phyloP scores from a whole-genome alignment of 2,329 filamentous ascomycete species.

The Lecanicillium sp. region DNA sequence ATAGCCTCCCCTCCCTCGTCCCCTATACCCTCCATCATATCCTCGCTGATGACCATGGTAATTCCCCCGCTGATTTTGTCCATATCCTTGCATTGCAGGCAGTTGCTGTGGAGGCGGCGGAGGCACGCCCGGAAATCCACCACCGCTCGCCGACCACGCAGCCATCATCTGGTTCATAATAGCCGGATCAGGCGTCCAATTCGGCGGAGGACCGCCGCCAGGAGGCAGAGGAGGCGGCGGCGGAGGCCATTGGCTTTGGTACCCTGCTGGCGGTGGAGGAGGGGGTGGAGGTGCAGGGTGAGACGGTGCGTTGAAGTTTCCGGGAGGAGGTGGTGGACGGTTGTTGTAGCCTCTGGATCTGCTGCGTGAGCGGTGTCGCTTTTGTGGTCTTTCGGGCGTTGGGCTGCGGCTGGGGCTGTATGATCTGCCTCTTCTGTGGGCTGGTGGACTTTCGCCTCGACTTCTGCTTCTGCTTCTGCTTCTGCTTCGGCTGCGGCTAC shows the following conservation, averaged over 20 bases:
- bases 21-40: slow-evolving; percentile 15
- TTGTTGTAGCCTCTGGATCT: slow-evolving; percentile 25
- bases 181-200: slow-evolving; percentile 12
- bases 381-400: slow-evolving; percentile 12
- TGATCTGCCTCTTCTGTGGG: slow-evolving; percentile 15
- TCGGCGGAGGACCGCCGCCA: slow-evolving; percentile 8
- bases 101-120: slow-evolving; percentile 14
- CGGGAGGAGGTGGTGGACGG: slow-evolving; percentile 15
- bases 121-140: slow-evolving; percentile 4
- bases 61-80: neutral
- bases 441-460: slow-evolving; percentile 16
- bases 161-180: slow-evolving; percentile 9
- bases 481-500: slow-evolving; percentile 16
- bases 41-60: neutral
- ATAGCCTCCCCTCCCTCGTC: slow-evolving; percentile 22
- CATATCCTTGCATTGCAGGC: slow-evolving; percentile 5
- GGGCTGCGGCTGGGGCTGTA: slow-evolving; percentile 17
- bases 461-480: slow-evolving; percentile 23
- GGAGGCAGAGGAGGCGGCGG: slow-evolving; percentile 25
- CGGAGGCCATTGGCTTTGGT: slow-evolving; percentile 33
- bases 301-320: too few relatives aligned
- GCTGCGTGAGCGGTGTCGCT: slow-evolving; percentile 10
- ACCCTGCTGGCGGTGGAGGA: slow-evolving; percentile 29
- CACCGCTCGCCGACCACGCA: slow-evolving; percentile 4
- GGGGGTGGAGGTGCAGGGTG: slow-evolving; percentile 16